A percentile compares a stretch with the other conserved stretches of the same genome.
Evolutionary conservation across 116 monocot genomes (phyloP).

Genomic region (Dioscorea cayenensis): DNA sequence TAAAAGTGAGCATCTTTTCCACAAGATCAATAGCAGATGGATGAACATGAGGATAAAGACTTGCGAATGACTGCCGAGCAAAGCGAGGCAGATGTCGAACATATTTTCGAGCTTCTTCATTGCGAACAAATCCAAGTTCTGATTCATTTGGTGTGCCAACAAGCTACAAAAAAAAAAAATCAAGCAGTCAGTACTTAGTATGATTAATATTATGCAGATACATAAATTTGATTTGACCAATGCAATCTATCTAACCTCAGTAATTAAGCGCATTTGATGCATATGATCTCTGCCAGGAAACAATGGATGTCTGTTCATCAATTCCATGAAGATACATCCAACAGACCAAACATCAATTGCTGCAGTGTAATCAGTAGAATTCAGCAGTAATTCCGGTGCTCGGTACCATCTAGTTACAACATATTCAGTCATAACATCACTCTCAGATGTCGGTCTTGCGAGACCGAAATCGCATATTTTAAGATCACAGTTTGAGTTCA

Average conservation of each 20-base stretch:
- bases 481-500: slow-evolving; percentile 97
- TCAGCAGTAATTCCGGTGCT: slow-evolving; percentile 82
- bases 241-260: slow-evolving; percentile 54
- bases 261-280: slow-evolving; percentile 79
- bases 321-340: slow-evolving; percentile 95
- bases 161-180: slow-evolving; percentile 54
- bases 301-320: slow-evolving; percentile 77
- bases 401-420: slow-evolving; percentile 98
- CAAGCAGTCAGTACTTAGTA: not conserved
- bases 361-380: slow-evolving; percentile 88
- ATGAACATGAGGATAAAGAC: slow-evolving; percentile 81
- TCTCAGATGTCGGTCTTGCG: slow-evolving; percentile 87
- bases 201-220: not conserved
- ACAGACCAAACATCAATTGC: slow-evolving; percentile 99
- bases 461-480: slow-evolving; percentile 99
- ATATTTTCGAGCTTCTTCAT: slow-evolving; percentile 86
- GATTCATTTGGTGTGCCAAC: slow-evolving; percentile 80
- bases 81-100: slow-evolving; percentile 78
- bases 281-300: slow-evolving; percentile 97
- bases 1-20: slow-evolving; percentile 89
- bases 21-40: slow-evolving; percentile 83
- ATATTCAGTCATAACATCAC: slow-evolving; percentile 98
- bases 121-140: slow-evolving; percentile 66
- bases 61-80: slow-evolving; percentile 53
- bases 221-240: not conserved